Base-by-base conservation (phyloP, 768 basidiomycete species). In the Tylopilus balloui region DNA sequence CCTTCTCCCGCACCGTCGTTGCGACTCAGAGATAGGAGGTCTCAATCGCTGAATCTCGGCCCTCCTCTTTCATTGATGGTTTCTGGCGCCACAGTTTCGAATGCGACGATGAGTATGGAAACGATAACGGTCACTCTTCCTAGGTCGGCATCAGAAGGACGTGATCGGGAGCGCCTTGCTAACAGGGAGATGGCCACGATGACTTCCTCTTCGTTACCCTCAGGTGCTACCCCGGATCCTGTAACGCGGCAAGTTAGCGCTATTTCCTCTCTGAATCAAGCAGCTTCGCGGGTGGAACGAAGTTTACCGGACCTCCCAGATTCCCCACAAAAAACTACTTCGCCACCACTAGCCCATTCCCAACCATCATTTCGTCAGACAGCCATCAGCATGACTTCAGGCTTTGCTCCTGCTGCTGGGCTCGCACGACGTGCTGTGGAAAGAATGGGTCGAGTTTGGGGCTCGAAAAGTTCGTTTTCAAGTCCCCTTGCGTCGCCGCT, bases 391-490 rank as follows among this genome's bases (percentile, higher is more conserved):
- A 81, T 89, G 71, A 79, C 84, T 3, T 76, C 74, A 32, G 76
- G 81, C 35, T 74, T 87, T 41, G 81, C 81, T 3, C 84, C 86
- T 23, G 84, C 83, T 19, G 84, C 85, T 15, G 86, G 86, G 9
- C 73, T 87, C 9, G 88, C 86, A 10, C 84, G 82, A 60, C 78
- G 84, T 48, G 86, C 88, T 3, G 86, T 86, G 3, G 87, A 88
- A 69, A 84, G 80, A 65, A 79, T 89, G 73, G 82, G 83, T 32
- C 77, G 80, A 34, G 82, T 78, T 19, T 83, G 77, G 77, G 80
- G 76, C 45, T 73, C 72, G 24, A 72, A 66, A 55, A 31, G 53
- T 25, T 61, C 69, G 7, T 53, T 68, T 44, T 68, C 73, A 19
- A 70, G 69, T 52, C 62, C 70, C 37, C 75, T 78, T 39, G 73